Conservation (phyloP, 495 filamentous ascomycete genomes). For the Tuber borchii region DNA sequence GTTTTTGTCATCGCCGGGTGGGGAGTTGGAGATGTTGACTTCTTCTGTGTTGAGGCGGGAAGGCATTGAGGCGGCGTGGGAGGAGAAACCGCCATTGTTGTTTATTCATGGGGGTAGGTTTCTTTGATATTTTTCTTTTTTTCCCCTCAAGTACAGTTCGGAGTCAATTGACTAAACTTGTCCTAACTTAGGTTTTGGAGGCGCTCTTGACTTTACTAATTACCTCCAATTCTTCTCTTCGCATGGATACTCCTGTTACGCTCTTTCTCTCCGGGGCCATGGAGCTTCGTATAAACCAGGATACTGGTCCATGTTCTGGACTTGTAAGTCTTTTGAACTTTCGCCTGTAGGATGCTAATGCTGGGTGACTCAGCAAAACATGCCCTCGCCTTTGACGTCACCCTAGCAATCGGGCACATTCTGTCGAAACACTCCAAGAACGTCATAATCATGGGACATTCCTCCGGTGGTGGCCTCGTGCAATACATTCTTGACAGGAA, state of each 20-base stretch:
- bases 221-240: conserved; percentile 47
- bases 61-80: too few species aligned
- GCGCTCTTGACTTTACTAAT: conserved; percentile 47
- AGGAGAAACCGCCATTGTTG: conserved; percentile 9
- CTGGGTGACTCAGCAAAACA: conserved; percentile 43
- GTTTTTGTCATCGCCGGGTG: conserved; percentile 16
- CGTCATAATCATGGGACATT: conserved; percentile 49
- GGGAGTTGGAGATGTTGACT: conserved; percentile 11
- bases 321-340: conserved; percentile 24
- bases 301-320: conserved; percentile 19
- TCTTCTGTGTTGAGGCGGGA: not conserved
- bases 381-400: conserved; percentile 47
- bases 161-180: conserved; percentile 10
- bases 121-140: not conserved
- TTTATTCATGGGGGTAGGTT: conserved; percentile 24
- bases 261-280: conserved; percentile 50
- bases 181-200: conserved; percentile 49
- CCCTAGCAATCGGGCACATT: conserved; percentile 43
- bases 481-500: conserved; percentile 47
- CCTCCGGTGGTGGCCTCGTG: conserved; percentile 46
- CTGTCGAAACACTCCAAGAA: conserved; percentile 31
- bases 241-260: conserved; percentile 47
- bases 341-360: conserved; percentile 38
- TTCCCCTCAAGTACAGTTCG: not conserved
- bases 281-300: conserved; percentile 48